Evolutionary conservation across 805 yeast genomes (phyloP), one percentile per base, ranked within the genome.

Genomic region (Ogataea kodamae): DNA sequence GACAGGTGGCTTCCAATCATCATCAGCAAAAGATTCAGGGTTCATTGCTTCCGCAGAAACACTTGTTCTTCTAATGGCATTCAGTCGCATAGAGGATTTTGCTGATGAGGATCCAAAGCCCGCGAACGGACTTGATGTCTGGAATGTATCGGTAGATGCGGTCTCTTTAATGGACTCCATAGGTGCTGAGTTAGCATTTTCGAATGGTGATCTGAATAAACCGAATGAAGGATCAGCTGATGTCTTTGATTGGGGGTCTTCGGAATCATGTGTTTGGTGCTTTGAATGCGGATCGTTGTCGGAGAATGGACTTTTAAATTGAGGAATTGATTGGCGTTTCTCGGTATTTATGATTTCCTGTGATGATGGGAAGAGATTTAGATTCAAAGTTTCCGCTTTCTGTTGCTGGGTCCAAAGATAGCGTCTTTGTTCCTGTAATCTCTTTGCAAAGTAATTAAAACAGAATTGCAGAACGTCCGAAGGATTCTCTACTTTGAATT

Each of bases 21-120:
- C 83, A 20, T 74, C 68, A 35, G 68, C 67, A 51, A 83, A 78
- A 20, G 73, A 75, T 41, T 77, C 78, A 5, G 92, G 94, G 53
- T 83, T 81, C 50, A 83, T 59, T 2, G 92, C 81, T 61, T 88
- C 97, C 5, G 96, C 96, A 36, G 88, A 77, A 9, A 88, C 96
- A 13, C 94, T 81, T 3, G 88, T 83, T 65, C 97, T 78, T 66
- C 96, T 77, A 56, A 79, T 74, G 33, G 85, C 87, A 57, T 80
- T 83, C 60, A 81, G 81, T 33, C 74, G 69, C 37, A 68, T 59
- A 23, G 84, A 86, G 37, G 65, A 59, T 36, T 55, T 53, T 3
- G 54, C 33, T n/a, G 43, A 33, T 5, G 57, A 45, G 9, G 53
- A 48, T 3, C 54, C 53, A 34, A 49, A 45, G 2, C 54, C 57